phyloP scores from a whole-genome alignment of 139 green algal genomes.

The Volvox africanus region DNA sequence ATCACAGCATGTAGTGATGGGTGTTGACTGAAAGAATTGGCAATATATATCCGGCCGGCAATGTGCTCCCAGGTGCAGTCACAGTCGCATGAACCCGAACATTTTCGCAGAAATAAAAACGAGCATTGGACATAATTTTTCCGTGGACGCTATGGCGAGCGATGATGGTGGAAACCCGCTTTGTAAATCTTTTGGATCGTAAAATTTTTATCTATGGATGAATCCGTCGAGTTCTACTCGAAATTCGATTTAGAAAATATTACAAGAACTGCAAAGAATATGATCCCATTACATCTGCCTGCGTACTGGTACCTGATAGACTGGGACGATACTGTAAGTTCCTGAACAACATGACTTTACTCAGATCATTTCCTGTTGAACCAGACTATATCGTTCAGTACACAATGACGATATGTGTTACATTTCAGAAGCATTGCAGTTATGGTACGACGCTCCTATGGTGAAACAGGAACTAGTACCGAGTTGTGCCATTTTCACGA shows the following conservation, averaged over 20 bases:
- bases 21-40: too few relatives aligned
- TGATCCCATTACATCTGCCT: not conserved
- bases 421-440: not conserved
- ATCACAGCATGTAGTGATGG: too few relatives aligned
- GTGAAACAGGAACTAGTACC: too few relatives aligned
- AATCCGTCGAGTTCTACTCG: not conserved
- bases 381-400: not conserved
- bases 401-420: not conserved
- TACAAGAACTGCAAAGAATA: too few relatives aligned
- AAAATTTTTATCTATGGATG: not conserved
- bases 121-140: not conserved
- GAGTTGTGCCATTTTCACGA: too few relatives aligned
- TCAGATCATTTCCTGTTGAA: not conserved
- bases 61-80: too few relatives aligned
- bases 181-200: not conserved
- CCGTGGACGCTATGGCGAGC: not conserved
- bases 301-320: not conserved
- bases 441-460: too few relatives aligned
- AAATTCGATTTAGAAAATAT: too few relatives aligned
- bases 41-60: too few relatives aligned
- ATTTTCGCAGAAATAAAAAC: not conserved
- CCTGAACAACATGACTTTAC: not conserved
- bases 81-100: not conserved
- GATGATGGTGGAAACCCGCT: slow-evolving; percentile 1
- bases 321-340: not conserved